Base-by-base conservation (phyloP, 2,329 filamentous ascomycete genomes). In the Penicillium sp. region DNA sequence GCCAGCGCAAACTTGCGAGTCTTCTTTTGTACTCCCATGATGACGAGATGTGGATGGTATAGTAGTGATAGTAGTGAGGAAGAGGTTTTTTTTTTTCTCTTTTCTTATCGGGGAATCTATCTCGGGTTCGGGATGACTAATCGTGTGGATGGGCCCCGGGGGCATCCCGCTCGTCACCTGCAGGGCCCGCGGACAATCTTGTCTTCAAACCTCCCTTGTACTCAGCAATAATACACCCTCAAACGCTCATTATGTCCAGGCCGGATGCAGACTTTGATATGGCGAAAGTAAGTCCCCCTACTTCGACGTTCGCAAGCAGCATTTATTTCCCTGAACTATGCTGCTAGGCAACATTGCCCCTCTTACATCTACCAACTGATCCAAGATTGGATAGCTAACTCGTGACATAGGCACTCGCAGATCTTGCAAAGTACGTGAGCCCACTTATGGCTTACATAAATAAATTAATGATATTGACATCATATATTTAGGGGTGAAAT, bases 11-110 rank as follows among this genome's bases (percentile, higher is more conserved):
- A 97, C 80, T 97, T 97, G 80, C 93, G 87, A 53, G 91, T 96
- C 75, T 88, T 91, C 81, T 96, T 96, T 62, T 88, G 86, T 66
- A 92, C 86, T 78, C 92, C 93, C 93, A 97, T 97, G n/a, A 31
- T 66, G 62, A 57, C 53, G 44, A 45, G 17, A 44, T 10, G 17
- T n/a, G 19, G 29, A 21, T 49, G 41, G n/a, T 33, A 33, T 15
- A 33, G 31, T 33, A 33, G 31, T 42, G 44, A 55, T 55, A 39
- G 6, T 38, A 35, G 19, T 47, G 29, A 43, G 48, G 50, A 55
- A 41, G 44, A 39, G 38, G 44, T 29, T 29, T 47, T 38, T 49
- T 38, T 49, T 55, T 55, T 49, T 29, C 44, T 47, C 29, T 42
- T 55, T 27, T 52, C 50, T 53, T 53, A 53, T 53, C 50, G 39